These are phyloP conservation scores for Chlorella sp. DNA, from an alignment of 139 green algal genomes.

Conservation along the genomic window DNA sequence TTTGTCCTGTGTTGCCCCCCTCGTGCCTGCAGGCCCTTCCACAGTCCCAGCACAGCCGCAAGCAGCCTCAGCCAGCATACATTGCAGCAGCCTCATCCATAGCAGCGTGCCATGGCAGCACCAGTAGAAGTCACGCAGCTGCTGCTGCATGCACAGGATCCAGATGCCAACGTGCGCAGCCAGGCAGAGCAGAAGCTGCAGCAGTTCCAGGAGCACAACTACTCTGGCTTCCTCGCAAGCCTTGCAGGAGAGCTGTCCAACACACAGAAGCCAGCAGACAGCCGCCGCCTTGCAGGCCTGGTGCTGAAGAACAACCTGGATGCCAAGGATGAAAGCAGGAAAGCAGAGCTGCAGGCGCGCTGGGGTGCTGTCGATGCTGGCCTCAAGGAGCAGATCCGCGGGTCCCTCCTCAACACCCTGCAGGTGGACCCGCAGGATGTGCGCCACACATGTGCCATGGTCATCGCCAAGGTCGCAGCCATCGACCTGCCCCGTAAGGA, in stretches of 20 bases:
- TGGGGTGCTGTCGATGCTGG: slow-evolving; percentile 64
- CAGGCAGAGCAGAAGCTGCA: slow-evolving; percentile 77
- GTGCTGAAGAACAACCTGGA: slow-evolving; percentile 96
- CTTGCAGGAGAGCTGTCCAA: slow-evolving; percentile 76
- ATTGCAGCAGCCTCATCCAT: no score
- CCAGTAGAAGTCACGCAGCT: slow-evolving; percentile 37
- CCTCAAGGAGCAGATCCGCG: slow-evolving; percentile 73
- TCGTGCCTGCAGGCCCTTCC: no score
- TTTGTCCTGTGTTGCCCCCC: no score
- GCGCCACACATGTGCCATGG: slow-evolving; percentile 77
- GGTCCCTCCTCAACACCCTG: slow-evolving; percentile 67
- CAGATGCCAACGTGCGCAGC: slow-evolving; percentile 57
- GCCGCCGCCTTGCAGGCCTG: slow-evolving; percentile 81
- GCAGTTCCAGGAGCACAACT: slow-evolving; percentile 72
- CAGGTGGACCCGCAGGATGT: slow-evolving; percentile 46
- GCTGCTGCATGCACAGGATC: slow-evolving; percentile 63
- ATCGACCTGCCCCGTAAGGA: slow-evolving; percentile 80
- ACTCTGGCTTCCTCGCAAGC: slow-evolving; percentile 64
- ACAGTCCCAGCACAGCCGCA: no score
- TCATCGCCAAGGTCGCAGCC: slow-evolving; percentile 88
- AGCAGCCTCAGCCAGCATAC: no score
- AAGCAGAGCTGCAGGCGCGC: slow-evolving; percentile 54
- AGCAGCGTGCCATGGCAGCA: background rate
- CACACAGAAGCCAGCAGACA: slow-evolving; percentile 57
- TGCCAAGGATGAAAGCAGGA: slow-evolving; percentile 65